Evolutionary conservation across 2,329 filamentous ascomycete species (phyloP).

Genomic region (Dryadomyces quercus-mongolicae): DNA sequence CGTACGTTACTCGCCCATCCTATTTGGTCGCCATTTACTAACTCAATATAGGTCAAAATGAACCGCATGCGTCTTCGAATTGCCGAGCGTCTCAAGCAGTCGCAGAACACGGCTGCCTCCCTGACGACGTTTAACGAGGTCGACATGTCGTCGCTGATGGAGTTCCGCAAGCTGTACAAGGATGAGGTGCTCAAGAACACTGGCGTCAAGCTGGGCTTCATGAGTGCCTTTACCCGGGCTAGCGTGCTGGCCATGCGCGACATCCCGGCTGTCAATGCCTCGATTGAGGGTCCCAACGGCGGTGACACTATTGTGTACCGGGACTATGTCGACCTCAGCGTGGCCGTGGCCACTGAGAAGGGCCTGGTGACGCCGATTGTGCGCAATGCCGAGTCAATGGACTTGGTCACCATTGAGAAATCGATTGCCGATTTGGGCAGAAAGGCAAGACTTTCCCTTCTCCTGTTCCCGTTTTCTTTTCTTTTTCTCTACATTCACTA

Average conservation of each 20-base stretch:
- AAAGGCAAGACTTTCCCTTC: constrained; percentile 49
- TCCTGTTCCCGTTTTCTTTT: background rate
- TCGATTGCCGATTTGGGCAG: constrained; percentile 87
- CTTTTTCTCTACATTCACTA: background rate
- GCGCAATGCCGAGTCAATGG: constrained; percentile 79
- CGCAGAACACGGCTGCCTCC: constrained; percentile 94
- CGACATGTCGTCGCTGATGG: constrained; percentile 96
- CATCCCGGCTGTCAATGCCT: constrained; percentile 88
- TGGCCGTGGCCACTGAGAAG: constrained; percentile 95
- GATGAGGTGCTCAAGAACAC: constrained; percentile 93
- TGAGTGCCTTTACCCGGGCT: constrained; percentile 92
- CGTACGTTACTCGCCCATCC: constrained; percentile 37
- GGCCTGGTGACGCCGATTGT: constrained; percentile 94
- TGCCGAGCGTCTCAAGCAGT: constrained; percentile 95
- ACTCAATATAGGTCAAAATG: constrained; percentile 73
- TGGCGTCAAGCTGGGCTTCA: constrained; percentile 97
- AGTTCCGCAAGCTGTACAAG: constrained; percentile 95
- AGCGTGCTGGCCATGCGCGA: constrained; percentile 88
- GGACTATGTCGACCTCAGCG: constrained; percentile 95
- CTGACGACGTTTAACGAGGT: constrained; percentile 99
- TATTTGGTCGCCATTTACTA: no score
- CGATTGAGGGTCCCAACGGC: constrained; percentile 87
- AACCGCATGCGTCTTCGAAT: constrained; percentile 98
- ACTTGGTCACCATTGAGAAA: constrained; percentile 82
- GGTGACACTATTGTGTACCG: constrained; percentile 97